These are phyloP conservation scores for Coniella vitis DNA, from an alignment of 2,329 filamentous ascomycete species.

Conservation along the genomic window DNA sequence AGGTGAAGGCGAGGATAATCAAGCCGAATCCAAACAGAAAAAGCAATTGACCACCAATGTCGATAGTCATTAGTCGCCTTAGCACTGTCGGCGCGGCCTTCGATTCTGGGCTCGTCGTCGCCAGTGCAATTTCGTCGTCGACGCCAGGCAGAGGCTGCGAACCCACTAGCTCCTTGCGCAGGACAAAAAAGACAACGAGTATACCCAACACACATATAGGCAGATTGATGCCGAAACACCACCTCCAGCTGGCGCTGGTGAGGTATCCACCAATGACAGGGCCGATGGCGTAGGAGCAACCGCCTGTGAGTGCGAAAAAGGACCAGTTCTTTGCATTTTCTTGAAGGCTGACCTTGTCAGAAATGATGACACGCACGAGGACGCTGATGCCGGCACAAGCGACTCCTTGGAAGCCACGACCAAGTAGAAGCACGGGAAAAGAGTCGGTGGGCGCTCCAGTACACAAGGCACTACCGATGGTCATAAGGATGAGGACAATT, in stretches of 20 bases:
- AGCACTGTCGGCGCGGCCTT: slow-evolving; percentile 28
- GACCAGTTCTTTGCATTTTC: slow-evolving; percentile 58
- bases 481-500: slow-evolving; percentile 46
- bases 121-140: slow-evolving; percentile 22
- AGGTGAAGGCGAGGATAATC: slow-evolving; percentile 47
- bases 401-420: slow-evolving; percentile 56
- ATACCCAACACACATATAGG: slow-evolving; percentile 48
- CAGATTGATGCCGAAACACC: slow-evolving; percentile 59
- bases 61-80: slow-evolving; percentile 45
- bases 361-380: slow-evolving; percentile 53
- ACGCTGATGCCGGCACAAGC: slow-evolving; percentile 56
- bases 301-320: slow-evolving; percentile 53
- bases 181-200: slow-evolving; percentile 45
- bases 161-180: slow-evolving; percentile 52
- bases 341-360: slow-evolving; percentile 53
- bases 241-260: slow-evolving; percentile 52
- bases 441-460: slow-evolving; percentile 46
- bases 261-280: slow-evolving; percentile 56
- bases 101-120: neutral
- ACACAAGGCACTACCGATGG: slow-evolving; percentile 55
- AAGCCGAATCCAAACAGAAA: slow-evolving; percentile 50
- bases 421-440: slow-evolving; percentile 55
- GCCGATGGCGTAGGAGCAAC: slow-evolving; percentile 52
- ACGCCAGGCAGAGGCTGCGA: slow-evolving; percentile 41
- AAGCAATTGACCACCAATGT: slow-evolving; percentile 48